Evolutionary conservation across 2,329 filamentous ascomycete species (phyloP), one percentile per base, ranked within the genome.

Genomic region (Colletotrichum melonis): DNA sequence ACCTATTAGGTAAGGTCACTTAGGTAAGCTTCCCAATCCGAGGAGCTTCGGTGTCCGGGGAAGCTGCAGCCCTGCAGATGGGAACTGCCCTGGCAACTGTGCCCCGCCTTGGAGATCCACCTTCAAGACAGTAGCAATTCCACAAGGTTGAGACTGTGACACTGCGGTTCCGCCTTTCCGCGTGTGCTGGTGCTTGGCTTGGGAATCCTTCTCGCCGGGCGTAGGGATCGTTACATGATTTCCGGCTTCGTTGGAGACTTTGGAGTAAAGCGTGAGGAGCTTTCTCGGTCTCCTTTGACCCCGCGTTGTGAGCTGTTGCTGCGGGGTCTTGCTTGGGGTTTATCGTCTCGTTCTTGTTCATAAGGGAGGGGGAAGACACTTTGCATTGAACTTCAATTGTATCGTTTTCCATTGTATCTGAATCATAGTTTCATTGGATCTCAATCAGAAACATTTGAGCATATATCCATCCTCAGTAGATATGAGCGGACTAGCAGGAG

Each of bases 401-500:
- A 22, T 26, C 16, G 22, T 42, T 42, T 49, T 3, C 3, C 4
- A 42, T 8, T 12, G 16, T 6, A 3, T 2, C 6, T 42, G 2
- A 19, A 42, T 6, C 12, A 14, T 16, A 42, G 38, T 42, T 16
- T 11, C 42, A 49, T n/a, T 0, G 4, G 1, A n/a, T 4, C 42
- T n/a, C 0, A 4, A n/a, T 5, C 42, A 9, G 3, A n/a, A 0
- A 0, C 11, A 5, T 9, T 22, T 5, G 1, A 16, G 7, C 19
- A 11, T 4, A 16, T 2, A n/a, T 19, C 28, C 7, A 32, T 1
- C 1, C 5, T n/a, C n/a, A 63, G 9, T 22, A 32, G 26, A 52
- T n/a, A 73, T 73, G 70, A 73, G 55, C 35, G 67, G 67, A 14
- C 56, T 65, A 7, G 46, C 28, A 28, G 67, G 67, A 73, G 67